Conservation (phyloP, 2,329 filamentous ascomycete species). For the Trichoderma harzianum region DNA sequence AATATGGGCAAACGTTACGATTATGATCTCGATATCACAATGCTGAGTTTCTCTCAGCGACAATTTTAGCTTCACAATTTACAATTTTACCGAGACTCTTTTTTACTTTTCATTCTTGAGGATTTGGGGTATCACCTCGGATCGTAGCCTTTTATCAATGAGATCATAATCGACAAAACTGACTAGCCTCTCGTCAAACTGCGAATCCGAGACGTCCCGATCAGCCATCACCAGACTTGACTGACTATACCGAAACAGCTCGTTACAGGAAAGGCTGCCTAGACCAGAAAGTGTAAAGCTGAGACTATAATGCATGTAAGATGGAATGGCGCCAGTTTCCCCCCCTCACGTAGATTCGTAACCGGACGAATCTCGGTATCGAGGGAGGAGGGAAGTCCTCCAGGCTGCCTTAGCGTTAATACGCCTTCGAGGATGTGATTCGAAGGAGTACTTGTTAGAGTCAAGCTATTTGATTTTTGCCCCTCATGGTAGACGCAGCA, state of each 20-base stretch:
- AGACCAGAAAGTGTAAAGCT: neutral
- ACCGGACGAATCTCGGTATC: conserved; percentile 10
- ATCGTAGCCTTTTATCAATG: neutral
- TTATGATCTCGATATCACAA: conserved; percentile 1
- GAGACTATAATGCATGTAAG: neutral
- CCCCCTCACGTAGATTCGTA: neutral
- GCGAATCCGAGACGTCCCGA: neutral
- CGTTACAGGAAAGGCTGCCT: neutral
- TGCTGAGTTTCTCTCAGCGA: neutral
- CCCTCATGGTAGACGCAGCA: neutral
- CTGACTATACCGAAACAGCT: neutral
- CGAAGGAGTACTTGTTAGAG: neutral
- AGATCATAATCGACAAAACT: neutral
- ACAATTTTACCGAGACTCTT: neutral
- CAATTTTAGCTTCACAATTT: neutral
- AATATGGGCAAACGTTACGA: conserved; percentile 10
- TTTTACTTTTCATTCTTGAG: neutral
- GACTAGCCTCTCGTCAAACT: neutral
- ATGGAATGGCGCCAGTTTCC: neutral
- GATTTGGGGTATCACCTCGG: neutral
- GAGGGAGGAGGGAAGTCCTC: neutral
- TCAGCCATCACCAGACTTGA: neutral
- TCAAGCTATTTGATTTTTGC: neutral
- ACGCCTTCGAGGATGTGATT: neutral
- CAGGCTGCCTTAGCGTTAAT: neutral